Conservation (phyloP, 2,329 filamentous ascomycete genomes). For the Cercospora sesami region DNA sequence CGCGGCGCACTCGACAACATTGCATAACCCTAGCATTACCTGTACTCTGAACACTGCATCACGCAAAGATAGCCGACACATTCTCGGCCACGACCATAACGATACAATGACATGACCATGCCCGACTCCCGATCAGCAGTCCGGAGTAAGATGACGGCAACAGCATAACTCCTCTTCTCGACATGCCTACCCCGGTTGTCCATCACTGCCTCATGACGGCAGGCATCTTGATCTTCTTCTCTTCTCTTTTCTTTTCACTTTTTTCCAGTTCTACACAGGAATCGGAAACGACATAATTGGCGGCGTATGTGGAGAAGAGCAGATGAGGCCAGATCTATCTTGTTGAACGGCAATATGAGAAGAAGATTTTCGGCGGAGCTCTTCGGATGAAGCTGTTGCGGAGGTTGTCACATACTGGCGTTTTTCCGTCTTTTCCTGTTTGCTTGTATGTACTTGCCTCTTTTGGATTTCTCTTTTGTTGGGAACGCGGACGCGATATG, state of each 20-base stretch:
- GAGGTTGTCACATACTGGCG: conserved; percentile 18
- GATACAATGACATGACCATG: conserved; percentile 31
- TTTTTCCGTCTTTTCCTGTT: conserved; percentile 18
- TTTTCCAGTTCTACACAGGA: conserved; percentile 20
- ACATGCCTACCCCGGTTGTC: conserved; percentile 10
- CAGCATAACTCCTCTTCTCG: conserved; percentile 26
- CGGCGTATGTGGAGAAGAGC: conserved; percentile 12
- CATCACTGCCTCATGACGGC: background rate
- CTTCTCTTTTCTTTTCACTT: conserved; percentile 17
- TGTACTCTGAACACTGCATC: conserved; percentile 21
- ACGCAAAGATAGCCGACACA: conserved; percentile 26
- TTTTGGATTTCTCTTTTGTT: conserved; percentile 19
- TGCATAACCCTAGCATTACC: conserved; percentile 22
- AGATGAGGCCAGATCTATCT: conserved; percentile 14
- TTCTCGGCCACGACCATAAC: conserved; percentile 24
- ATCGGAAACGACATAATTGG: conserved; percentile 11
- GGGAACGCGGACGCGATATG: conserved; percentile 19
- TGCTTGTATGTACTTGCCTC: conserved; percentile 19
- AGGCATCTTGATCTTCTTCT: conserved; percentile 4
- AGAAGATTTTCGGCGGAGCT: conserved; percentile 11
- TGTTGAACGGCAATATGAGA: conserved; percentile 10
- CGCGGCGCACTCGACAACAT: conserved; percentile 19
- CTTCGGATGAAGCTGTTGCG: conserved; percentile 15
- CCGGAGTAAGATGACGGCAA: conserved; percentile 23
- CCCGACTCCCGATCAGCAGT: conserved; percentile 17